Conservation (phyloP, 805 yeast species). For the Blastobotrys mokoenaii region DNA sequence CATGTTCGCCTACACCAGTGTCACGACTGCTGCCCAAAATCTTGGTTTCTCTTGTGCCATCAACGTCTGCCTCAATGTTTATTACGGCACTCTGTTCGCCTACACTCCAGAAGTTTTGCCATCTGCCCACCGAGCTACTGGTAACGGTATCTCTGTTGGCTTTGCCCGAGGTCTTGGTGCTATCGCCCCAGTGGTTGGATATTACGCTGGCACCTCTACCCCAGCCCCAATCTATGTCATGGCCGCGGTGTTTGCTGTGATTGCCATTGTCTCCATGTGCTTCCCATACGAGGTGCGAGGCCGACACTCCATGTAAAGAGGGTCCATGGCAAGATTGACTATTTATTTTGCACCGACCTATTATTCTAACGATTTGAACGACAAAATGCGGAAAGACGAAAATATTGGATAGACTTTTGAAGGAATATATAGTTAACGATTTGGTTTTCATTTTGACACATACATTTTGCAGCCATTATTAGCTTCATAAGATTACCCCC, state of each 20-base stretch:
- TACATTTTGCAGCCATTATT: no score
- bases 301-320: constrained; percentile 30
- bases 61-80: constrained; percentile 39
- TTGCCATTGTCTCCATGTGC: constrained; percentile 36
- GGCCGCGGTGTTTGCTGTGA: constrained; percentile 36
- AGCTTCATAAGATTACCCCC: no score
- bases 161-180: constrained; percentile 39
- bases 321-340: background rate
- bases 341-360: background rate
- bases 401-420: background rate
- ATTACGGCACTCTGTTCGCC: constrained; percentile 54
- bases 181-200: constrained; percentile 42
- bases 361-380: background rate
- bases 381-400: background rate
- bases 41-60: constrained; percentile 44
- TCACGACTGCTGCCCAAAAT: constrained; percentile 45
- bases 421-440: background rate
- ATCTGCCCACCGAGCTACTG: constrained; percentile 46
- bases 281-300: constrained; percentile 28
- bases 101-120: constrained; percentile 61
- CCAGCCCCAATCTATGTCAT: constrained; percentile 41
- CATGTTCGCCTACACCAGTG: constrained; percentile 56
- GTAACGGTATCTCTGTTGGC: constrained; percentile 51
- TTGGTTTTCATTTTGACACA: background rate
- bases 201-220: constrained; percentile 37